Conservation (phyloP, 164 flowering plant genomes). For the Berberis vulgaris region DNA sequence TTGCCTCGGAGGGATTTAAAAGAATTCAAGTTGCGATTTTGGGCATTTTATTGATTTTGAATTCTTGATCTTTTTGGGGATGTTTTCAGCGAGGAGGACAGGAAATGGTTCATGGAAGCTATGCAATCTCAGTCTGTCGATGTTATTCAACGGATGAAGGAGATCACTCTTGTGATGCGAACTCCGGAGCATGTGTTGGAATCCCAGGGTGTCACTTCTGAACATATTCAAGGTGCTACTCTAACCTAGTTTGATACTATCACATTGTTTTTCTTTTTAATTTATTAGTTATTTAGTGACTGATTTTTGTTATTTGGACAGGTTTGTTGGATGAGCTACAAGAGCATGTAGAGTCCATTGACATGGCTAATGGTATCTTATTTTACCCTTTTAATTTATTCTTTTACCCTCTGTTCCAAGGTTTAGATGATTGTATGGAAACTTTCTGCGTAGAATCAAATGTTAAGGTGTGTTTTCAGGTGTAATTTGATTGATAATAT, state of each 20-base stretch:
- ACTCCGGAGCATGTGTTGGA: constrained; percentile 82
- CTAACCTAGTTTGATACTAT: too few relatives aligned
- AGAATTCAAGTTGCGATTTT: too few relatives aligned
- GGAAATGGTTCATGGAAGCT: constrained; percentile 95
- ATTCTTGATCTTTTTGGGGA: background rate
- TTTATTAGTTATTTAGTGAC: background rate
- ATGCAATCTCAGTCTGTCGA: constrained; percentile 71
- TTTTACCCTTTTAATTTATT: background rate
- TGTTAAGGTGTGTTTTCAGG: too few relatives aligned
- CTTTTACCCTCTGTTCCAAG: background rate
- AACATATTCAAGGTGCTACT: constrained; percentile 68
- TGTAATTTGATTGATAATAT: too few relatives aligned
- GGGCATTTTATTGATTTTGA: too few relatives aligned
- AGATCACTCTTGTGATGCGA: constrained; percentile 91
- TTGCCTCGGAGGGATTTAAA: too few relatives aligned
- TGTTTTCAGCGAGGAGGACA: constrained; percentile 70
- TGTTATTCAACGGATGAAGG: constrained; percentile 86
- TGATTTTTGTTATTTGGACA: constrained; percentile 7
- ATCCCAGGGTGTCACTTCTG: constrained; percentile 75
- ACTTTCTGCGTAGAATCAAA: too few relatives aligned
- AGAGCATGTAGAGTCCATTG: constrained; percentile 94
- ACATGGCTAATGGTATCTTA: constrained; percentile 88
- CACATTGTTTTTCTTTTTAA: background rate
- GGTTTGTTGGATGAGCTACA: constrained; percentile 91
- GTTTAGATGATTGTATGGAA: background rate